Evolutionary conservation across 2,329 filamentous ascomycete genomes (phyloP).

Genomic region (Fonsecaea pugnacius): DNA sequence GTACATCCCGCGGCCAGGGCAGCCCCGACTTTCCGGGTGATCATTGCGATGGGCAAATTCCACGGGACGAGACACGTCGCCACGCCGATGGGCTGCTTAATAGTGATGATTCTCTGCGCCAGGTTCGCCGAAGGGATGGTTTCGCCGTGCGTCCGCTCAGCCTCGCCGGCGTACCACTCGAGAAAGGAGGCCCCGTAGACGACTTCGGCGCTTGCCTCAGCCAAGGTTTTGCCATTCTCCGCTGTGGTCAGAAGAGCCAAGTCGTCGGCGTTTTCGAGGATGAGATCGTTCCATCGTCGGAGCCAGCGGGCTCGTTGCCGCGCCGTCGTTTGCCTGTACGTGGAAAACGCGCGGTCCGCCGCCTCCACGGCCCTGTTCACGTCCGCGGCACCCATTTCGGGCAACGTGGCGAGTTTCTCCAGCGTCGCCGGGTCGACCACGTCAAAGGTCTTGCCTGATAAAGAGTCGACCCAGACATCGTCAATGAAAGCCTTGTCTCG

Average conservation of each 20-base stretch:
- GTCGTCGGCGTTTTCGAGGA: conserved; percentile 64
- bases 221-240: conserved; percentile 63
- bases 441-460: conserved; percentile 87
- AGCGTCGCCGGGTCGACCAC: conserved; percentile 82
- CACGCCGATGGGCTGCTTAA: conserved; percentile 67
- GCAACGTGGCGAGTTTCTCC: conserved; percentile 76
- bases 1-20: conserved; percentile 70
- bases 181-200: conserved; percentile 60
- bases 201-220: conserved; percentile 59
- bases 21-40: conserved; percentile 67
- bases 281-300: conserved; percentile 66
- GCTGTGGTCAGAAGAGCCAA: conserved; percentile 65
- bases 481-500: neutral
- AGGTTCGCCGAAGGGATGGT: conserved; percentile 64
- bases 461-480: conserved; percentile 71
- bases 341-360: conserved; percentile 70
- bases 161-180: conserved; percentile 65
- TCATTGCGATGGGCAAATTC: conserved; percentile 72
- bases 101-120: conserved; percentile 67
- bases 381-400: conserved; percentile 77
- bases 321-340: conserved; percentile 65
- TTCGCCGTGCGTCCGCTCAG: conserved; percentile 63
- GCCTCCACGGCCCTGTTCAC: conserved; percentile 78
- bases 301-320: conserved; percentile 64
- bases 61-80: conserved; percentile 70